Conservation (phyloP, 345 rosid genomes). For the Eutrema yunnanense region DNA sequence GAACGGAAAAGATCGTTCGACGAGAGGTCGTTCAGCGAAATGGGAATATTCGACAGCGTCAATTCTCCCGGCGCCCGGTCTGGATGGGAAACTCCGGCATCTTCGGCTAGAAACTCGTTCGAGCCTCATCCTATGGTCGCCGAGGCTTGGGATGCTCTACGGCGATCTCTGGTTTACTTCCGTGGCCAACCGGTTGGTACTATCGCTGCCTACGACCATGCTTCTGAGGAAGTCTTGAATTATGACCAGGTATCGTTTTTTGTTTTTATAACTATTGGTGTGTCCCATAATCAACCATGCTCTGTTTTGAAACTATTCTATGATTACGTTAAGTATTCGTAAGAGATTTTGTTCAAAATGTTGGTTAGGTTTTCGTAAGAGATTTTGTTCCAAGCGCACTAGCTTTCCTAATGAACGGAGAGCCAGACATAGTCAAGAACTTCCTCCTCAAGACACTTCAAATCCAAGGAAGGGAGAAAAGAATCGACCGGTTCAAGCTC, state of each 20-base stretch:
- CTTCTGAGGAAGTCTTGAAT: constrained; percentile 90
- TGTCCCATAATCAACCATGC: background rate
- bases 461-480: constrained; percentile 79
- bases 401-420: constrained; percentile 86
- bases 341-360: too few species aligned
- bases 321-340: background rate
- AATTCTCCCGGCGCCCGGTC: constrained; percentile 66
- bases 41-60: constrained; percentile 42
- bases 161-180: constrained; percentile 72
- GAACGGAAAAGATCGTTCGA: constrained; percentile 91
- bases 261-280: background rate
- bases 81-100: constrained; percentile 71
- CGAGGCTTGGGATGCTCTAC: constrained; percentile 92
- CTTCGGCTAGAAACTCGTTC: constrained; percentile 77
- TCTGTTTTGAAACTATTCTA: background rate
- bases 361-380: constrained; percentile 62
- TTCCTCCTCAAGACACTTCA: constrained; percentile 60
- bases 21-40: constrained; percentile 88
- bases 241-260: constrained; percentile 72
- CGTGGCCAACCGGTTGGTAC: constrained; percentile 88
- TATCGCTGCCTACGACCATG: constrained; percentile 87
- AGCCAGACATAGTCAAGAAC: constrained; percentile 72
- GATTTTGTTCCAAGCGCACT: constrained; percentile 87
- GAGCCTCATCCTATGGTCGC: constrained; percentile 97
- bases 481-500: constrained; percentile 69